Conservation (phyloP, 2,329 filamentous ascomycete species). For the Septoria petroselini region DNA sequence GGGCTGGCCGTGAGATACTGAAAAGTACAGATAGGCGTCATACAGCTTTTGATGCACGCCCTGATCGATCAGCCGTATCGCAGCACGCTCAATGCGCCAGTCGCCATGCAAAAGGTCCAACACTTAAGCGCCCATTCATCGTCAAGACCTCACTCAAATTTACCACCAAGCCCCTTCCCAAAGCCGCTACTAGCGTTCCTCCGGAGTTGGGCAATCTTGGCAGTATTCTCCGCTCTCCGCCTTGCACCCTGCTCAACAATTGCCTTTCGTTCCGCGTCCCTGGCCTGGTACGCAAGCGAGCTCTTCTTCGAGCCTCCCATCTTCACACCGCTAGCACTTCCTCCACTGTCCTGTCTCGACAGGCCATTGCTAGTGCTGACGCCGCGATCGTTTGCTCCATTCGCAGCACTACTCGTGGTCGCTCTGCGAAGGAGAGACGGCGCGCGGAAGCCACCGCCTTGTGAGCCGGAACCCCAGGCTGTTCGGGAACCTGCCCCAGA, state of each 20-base stretch:
- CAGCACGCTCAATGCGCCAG: too few species aligned
- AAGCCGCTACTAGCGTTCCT: slow-evolving; percentile 42
- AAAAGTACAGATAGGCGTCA: too few species aligned
- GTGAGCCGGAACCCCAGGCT: slow-evolving; percentile 42
- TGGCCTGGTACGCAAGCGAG: slow-evolving; percentile 58
- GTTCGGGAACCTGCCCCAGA: slow-evolving; percentile 24
- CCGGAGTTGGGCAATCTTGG: slow-evolving; percentile 43
- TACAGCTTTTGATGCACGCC: too few species aligned
- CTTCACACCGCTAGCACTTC: slow-evolving; percentile 36
- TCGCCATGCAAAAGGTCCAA: too few species aligned
- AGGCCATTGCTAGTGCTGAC: slow-evolving; percentile 38
- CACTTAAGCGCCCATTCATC: background rate
- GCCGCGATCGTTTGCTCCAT: slow-evolving; percentile 35
- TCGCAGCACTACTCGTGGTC: slow-evolving; percentile 52
- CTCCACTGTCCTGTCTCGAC: slow-evolving; percentile 30
- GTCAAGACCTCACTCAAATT: slow-evolving; percentile 41
- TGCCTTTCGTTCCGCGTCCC: slow-evolving; percentile 55
- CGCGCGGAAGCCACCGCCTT: slow-evolving; percentile 58
- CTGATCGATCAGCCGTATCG: too few species aligned
- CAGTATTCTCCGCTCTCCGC: slow-evolving; percentile 50
- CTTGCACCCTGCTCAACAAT: slow-evolving; percentile 52
- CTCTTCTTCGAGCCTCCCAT: slow-evolving; percentile 57
- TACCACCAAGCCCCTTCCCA: slow-evolving; percentile 39
- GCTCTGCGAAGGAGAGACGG: slow-evolving; percentile 70
- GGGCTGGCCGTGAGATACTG: too few species aligned